Evolutionary conservation across 768 basidiomycete species (phyloP), one percentile per base, ranked within the genome.

Genomic region (Naganishia friedmannii): DNA sequence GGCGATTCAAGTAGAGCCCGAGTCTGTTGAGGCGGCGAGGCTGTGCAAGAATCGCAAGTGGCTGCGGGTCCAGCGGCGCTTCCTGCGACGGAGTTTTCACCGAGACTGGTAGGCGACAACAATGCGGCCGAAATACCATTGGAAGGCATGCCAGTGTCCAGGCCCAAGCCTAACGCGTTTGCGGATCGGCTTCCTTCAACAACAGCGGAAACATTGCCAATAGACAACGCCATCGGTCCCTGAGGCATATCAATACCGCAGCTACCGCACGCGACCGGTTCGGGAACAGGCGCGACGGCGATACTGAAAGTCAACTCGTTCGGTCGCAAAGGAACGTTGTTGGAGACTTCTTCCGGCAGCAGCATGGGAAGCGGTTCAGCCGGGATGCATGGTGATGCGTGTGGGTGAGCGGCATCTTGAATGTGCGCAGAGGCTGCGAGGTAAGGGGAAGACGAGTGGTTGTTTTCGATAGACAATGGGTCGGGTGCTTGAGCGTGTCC

Each of bases 291-390:
- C 9, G 65, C 65, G 26, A 63, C 39, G 23, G 60, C 60, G 65
- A 66, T 45, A 54, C 48, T 53, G 48, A 66, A 66, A 12, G 65
- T 66, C 65, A 66, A 66, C 21, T 66, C 65, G 48, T 66, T 66
- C n/a, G 60, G 60, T 63, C 60, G 60, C 23, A 63, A 42, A 12
- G 60, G 60, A 12, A 45, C 60, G 42, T 26, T 17, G 23, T 58
- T 45, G 42, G 37, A 63, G 7, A 46, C 60, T 28, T 63, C 60
- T 45, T 63, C 60, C 23, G 60, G 39, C 7, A 63, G 39, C 26
- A 63, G 60, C 60, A 63, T 63, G 4, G 60, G 60, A 6, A 63
- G 39, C 60, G 60, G 60, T 46, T 63, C 60, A 6, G 60, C 60
- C n/a, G 60, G 60, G 28, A 63, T 63, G 39, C 60, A 63, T 10